phyloP scores from a whole-genome alignment of 495 filamentous ascomycete species.

The Penicillium goetzii region DNA sequence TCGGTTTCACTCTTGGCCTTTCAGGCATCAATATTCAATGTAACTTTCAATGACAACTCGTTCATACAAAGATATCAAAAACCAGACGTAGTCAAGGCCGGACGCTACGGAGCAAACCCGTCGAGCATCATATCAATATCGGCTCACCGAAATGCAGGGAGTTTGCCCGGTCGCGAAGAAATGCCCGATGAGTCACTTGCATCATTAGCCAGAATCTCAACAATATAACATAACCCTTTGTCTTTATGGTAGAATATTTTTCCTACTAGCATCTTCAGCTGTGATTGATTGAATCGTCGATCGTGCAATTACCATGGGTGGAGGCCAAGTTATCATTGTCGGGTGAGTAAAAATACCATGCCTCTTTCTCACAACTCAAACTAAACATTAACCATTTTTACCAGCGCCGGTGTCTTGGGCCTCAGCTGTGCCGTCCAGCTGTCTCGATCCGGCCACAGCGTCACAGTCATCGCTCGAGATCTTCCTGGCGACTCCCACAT shows the following conservation, averaged over 20 bases:
- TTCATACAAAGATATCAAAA: not conserved
- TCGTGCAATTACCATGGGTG: not conserved
- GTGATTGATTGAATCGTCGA: not conserved
- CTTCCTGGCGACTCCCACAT: conserved; percentile 5
- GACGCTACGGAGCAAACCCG: not conserved
- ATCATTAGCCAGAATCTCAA: not conserved
- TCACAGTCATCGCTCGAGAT: conserved; percentile 6
- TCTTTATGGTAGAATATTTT: not conserved
- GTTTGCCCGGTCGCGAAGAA: not conserved
- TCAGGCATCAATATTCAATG: not conserved
- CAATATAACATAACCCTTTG: not conserved
- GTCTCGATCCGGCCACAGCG: not conserved
- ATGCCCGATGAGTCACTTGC: conserved; percentile 3
- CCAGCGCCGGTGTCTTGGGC: conserved; percentile 6
- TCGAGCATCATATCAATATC: not conserved
- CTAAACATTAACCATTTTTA: not conserved
- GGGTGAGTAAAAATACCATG: not conserved
- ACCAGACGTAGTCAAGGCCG: not conserved
- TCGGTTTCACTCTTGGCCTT: not conserved
- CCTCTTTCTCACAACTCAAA: not conserved
- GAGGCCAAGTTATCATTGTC: conserved; percentile 3
- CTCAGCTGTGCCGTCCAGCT: conserved; percentile 2
- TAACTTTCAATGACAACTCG: not conserved
- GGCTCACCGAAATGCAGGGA: not conserved
- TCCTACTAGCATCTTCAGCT: not conserved